Percentiles rank a stretch among this genome's conserved stretches.
phyloP scores from a whole-genome alignment of 805 yeast species.

The Saccharomycopsis capsularis region DNA sequence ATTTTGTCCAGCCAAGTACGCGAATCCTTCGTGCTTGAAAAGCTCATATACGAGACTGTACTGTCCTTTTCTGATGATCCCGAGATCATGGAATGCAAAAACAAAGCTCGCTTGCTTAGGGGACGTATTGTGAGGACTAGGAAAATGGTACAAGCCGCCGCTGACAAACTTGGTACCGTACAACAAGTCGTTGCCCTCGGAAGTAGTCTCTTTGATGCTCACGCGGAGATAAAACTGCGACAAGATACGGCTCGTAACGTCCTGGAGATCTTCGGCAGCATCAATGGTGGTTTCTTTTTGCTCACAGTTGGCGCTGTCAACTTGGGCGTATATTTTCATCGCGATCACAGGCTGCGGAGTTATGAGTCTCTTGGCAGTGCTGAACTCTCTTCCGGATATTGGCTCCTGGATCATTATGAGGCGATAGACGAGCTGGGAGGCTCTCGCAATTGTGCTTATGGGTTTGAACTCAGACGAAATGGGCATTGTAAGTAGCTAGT shows the following conservation, averaged over 20 bases:
- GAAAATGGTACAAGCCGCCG: not conserved
- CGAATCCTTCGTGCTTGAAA: conserved; percentile 8
- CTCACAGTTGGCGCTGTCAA: not conserved
- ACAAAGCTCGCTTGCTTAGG: not conserved
- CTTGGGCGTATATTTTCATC: not conserved
- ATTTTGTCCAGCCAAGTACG: not conserved
- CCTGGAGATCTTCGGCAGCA: not conserved
- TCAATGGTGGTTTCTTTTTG: too few species aligned
- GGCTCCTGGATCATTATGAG: conserved; percentile 5
- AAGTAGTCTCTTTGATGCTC: not conserved
- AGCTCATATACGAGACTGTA: conserved; percentile 5
- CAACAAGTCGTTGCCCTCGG: not conserved
- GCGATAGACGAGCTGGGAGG: not conserved
- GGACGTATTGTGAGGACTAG: not conserved
- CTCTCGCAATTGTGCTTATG: not conserved
- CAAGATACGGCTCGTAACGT: conserved; percentile 8
- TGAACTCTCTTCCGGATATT: conserved; percentile 7
- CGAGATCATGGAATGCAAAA: not conserved
- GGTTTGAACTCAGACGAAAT: not conserved
- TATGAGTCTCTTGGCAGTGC: conserved; percentile 6
- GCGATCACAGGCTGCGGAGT: conserved; percentile 7
- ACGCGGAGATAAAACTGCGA: conserved; percentile 5
- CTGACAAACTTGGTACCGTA: not conserved
- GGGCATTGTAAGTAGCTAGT: not conserved
- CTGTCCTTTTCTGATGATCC: not conserved